Evolutionary conservation across 2,329 filamentous ascomycete species (phyloP).

Genomic region (Endoconidiophora laricicola): DNA sequence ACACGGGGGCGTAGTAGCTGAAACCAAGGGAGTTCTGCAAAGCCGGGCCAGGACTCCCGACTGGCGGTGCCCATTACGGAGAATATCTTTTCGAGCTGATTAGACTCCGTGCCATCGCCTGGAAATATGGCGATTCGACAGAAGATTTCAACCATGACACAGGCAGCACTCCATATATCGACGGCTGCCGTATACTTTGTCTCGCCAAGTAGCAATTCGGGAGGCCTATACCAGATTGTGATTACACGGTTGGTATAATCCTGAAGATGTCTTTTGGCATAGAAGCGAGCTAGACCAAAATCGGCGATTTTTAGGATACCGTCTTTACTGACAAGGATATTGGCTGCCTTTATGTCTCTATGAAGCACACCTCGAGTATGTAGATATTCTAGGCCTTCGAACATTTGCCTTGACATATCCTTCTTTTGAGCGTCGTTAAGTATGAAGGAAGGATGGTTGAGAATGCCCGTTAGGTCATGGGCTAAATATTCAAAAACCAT

Average conservation of each 20-base stretch:
- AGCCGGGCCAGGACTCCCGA: slow-evolving; percentile 66
- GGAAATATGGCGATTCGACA: slow-evolving; percentile 87
- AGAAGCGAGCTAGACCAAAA: slow-evolving; percentile 91
- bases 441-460: slow-evolving; percentile 86
- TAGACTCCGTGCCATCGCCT: slow-evolving; percentile 88
- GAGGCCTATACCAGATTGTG: slow-evolving; percentile 93
- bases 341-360: slow-evolving; percentile 95
- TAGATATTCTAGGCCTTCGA: slow-evolving; percentile 84
- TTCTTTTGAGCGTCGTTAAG: slow-evolving; percentile 79
- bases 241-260: slow-evolving; percentile 98
- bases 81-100: slow-evolving; percentile 94
- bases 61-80: slow-evolving; percentile 78
- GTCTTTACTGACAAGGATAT: slow-evolving; percentile 82
- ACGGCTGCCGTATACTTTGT: slow-evolving; percentile 81
- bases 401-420: slow-evolving; percentile 79
- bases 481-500: slow-evolving; percentile 99
- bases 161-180: slow-evolving; percentile 94
- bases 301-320: slow-evolving; percentile 87
- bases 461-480: slow-evolving; percentile 82
- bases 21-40: slow-evolving; percentile 95
- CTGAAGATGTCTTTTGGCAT: slow-evolving; percentile 74
- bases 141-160: slow-evolving; percentile 93
- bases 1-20: slow-evolving; percentile 70
- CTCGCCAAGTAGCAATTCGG: slow-evolving; percentile 78
- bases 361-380: slow-evolving; percentile 88